Percentiles rank a stretch among this genome's conserved stretches.
These are phyloP conservation scores for Polygonum maritimum DNA, from an alignment of 148 eudicot species.

Conservation along the genomic window DNA sequence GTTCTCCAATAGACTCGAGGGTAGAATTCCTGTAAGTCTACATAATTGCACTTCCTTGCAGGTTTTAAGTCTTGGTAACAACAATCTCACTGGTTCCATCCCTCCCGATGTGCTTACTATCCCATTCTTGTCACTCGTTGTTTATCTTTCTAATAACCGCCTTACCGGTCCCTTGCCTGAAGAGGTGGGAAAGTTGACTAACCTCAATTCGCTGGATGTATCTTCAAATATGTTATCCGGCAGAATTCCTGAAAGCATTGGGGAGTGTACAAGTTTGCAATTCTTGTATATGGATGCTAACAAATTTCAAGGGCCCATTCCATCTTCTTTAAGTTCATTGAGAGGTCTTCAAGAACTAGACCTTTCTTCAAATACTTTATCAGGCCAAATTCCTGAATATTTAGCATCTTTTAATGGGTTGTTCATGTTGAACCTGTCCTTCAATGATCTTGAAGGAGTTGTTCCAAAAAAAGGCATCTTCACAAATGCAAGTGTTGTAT, in stretches of 20 bases:
- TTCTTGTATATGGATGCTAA: constrained; percentile 1
- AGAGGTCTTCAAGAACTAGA: constrained; percentile 6
- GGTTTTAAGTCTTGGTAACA: background rate
- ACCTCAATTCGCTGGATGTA: background rate
- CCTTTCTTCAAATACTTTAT: constrained; percentile 17
- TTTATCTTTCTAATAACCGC: background rate
- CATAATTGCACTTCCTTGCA: background rate
- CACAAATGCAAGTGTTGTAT: constrained; percentile 2
- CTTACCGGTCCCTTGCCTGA: constrained; percentile 14
- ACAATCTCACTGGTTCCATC: background rate
- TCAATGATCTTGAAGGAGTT: constrained; percentile 18
- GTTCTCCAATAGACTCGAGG: background rate
- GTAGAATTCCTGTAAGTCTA: background rate
- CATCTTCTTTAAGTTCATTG: constrained; percentile 10
- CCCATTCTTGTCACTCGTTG: background rate
- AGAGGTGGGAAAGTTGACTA: constrained; percentile 4
- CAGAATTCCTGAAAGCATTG: constrained; percentile 9
- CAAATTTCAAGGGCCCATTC: constrained; percentile 16
- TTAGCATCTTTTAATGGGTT: constrained; percentile 10
- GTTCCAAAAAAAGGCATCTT: constrained; percentile 18
- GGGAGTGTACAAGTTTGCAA: constrained; percentile 6
- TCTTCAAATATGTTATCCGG: constrained; percentile 11
- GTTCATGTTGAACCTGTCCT: constrained; percentile 10
- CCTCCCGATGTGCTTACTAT: background rate
- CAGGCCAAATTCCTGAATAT: constrained; percentile 18